Evolutionary conservation across 805 yeast genomes (phyloP).

Genomic region (Candida silvatica): DNA sequence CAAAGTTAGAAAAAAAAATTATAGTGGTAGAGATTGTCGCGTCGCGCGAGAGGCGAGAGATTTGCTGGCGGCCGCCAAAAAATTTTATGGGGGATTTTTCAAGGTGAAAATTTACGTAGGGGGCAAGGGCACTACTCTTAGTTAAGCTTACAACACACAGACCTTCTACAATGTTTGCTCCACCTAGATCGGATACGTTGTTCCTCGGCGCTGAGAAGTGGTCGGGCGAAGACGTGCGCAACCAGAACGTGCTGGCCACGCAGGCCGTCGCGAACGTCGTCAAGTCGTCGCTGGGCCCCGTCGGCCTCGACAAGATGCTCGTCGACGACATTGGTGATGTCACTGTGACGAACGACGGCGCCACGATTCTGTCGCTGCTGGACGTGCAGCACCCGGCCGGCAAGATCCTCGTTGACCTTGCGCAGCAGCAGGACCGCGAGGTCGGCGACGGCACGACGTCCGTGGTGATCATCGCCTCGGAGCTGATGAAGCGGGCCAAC

Average conservation of each 20-base stretch:
- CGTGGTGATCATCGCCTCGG: constrained; percentile 93
- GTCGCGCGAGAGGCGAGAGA: too few relatives aligned
- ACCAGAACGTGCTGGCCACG: constrained; percentile 94
- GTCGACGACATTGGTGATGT: constrained; percentile 99
- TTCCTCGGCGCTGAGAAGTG: constrained; percentile 94
- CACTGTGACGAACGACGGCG: constrained; percentile 98
- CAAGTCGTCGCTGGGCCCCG: constrained; percentile 94
- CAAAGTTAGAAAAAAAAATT: too few relatives aligned
- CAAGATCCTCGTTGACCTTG: constrained; percentile 90
- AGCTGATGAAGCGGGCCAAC: constrained; percentile 84
- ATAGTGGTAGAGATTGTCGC: too few relatives aligned
- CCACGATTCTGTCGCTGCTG: constrained; percentile 80
- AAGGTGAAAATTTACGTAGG: too few relatives aligned
- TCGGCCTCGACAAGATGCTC: constrained; percentile 95
- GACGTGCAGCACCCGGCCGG: constrained; percentile 99
- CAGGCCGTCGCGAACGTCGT: constrained; percentile 77
- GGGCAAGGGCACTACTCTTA: too few relatives aligned
- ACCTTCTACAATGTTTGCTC: constrained; percentile 66
- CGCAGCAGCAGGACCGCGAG: constrained; percentile 98
- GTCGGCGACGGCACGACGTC: constrained; percentile 93
- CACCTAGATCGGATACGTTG: constrained; percentile 85
- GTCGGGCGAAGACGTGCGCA: constrained; percentile 93
- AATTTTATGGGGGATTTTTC: neutral
- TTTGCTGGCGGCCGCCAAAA: neutral
- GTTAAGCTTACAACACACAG: too few relatives aligned